Percentiles rank a stretch among this genome's conserved stretches.
Evolutionary conservation across 179 eudicot species (phyloP).

Genomic region (Beta corolliflora): DNA sequence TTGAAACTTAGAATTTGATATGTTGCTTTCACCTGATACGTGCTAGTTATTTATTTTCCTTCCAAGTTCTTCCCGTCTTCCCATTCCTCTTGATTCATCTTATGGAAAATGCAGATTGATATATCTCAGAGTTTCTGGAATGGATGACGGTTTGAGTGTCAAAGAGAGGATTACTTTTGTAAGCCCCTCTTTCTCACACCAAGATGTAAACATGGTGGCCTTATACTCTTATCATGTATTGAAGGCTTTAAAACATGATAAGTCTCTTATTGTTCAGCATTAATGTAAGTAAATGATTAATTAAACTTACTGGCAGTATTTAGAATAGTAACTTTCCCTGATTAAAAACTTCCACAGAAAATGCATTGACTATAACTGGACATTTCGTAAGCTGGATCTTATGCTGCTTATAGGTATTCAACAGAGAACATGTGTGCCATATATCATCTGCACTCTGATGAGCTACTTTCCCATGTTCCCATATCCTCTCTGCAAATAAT

Average conservation of each 20-base stretch:
- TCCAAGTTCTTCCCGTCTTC: not conserved
- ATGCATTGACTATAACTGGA: not conserved
- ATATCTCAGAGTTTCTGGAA: conserved; percentile 84
- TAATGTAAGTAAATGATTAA: not conserved
- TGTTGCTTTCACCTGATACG: conserved; percentile 2
- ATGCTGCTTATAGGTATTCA: not conserved
- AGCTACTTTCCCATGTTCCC: not conserved
- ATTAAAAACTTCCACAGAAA: not conserved
- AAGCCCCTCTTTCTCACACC: conserved; percentile 31
- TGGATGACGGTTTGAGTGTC: conserved; percentile 86
- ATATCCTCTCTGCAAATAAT: not conserved
- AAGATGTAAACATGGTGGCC: conserved; percentile 2
- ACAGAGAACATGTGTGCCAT: not conserved
- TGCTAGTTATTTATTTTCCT: not conserved
- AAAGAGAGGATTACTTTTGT: conserved; percentile 85
- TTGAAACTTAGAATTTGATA: conserved; percentile 1
- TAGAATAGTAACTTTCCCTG: not conserved
- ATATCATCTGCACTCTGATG: not conserved
- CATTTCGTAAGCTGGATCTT: not conserved
- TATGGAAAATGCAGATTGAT: conserved; percentile 58
- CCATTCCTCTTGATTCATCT: not conserved
- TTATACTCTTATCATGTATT: too few relatives aligned
- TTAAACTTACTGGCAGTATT: not conserved
- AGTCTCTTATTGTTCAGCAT: not conserved
- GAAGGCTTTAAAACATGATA: not conserved